Conservation (phyloP, 2,329 filamentous ascomycete species). For the Talaromyces islandicus region DNA sequence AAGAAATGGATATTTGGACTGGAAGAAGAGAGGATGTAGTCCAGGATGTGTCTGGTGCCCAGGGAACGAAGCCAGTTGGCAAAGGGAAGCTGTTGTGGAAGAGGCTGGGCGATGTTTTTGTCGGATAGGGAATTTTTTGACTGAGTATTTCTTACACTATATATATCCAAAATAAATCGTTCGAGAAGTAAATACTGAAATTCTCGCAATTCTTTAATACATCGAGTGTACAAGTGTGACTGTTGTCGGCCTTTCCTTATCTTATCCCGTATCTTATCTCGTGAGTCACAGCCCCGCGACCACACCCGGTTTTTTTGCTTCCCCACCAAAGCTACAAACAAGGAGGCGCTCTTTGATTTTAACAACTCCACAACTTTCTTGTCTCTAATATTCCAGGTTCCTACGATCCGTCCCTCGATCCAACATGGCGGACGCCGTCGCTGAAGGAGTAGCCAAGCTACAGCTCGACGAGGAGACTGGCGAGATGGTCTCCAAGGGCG, state of each 20-base stretch:
- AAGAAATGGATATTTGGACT: slow-evolving; percentile 7
- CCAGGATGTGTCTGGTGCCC: not conserved
- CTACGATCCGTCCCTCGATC: not conserved
- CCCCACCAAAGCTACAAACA: not conserved
- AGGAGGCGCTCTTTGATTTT: not conserved
- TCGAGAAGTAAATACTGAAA: not conserved
- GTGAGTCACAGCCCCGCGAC: not conserved
- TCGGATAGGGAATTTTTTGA: not conserved
- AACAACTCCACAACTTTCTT: not conserved
- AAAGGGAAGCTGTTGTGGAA: not conserved
- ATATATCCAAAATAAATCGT: not conserved
- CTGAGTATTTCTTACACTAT: not conserved
- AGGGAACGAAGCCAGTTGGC: not conserved
- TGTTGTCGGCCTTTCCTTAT: too few relatives aligned
- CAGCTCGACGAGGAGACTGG: slow-evolving; percentile 58
- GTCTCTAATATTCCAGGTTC: not conserved
- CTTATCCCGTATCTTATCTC: not conserved
- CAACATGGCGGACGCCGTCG: slow-evolving; percentile 12
- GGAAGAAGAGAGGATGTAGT: slow-evolving; percentile 6
- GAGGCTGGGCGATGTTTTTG: not conserved
- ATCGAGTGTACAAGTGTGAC: not conserved
- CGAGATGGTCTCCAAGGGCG: slow-evolving; percentile 60
- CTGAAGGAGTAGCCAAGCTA: slow-evolving; percentile 48
- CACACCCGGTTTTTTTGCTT: not conserved
- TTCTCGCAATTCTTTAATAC: not conserved